Evolutionary conservation across 805 yeast genomes (phyloP).

Genomic region (Brettanomyces anomalus): DNA sequence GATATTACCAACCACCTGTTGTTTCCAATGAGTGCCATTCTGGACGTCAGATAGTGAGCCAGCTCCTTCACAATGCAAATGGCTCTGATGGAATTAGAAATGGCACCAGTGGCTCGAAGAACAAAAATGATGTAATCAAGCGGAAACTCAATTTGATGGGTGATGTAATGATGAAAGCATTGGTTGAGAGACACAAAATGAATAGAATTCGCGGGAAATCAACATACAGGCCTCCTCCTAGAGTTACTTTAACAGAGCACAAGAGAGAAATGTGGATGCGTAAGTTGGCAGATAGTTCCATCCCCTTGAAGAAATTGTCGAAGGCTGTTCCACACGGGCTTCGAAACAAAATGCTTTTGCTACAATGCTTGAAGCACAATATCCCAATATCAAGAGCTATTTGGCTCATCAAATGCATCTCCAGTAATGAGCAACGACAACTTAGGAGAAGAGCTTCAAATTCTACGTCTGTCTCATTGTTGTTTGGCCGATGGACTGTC

Average conservation of each 20-base stretch:
- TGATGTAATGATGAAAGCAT: constrained; percentile 40
- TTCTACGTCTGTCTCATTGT: constrained; percentile 15
- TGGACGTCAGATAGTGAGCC: constrained; percentile 49
- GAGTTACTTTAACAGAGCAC: constrained; percentile 85
- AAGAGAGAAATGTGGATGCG: constrained; percentile 79
- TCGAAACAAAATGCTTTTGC: constrained; percentile 61
- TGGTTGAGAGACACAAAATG: constrained; percentile 35
- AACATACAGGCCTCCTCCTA: constrained; percentile 71
- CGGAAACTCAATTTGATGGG: constrained; percentile 32
- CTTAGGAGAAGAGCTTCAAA: constrained; percentile 34
- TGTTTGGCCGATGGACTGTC: constrained; percentile 59
- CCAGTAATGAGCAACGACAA: constrained; percentile 65
- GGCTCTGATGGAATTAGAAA: neutral
- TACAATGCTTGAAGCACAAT: constrained; percentile 54
- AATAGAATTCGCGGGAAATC: constrained; percentile 40
- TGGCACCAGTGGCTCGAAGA: neutral
- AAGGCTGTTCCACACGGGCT: constrained; percentile 88
- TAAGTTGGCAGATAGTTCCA: constrained; percentile 60
- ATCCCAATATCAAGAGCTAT: constrained; percentile 78
- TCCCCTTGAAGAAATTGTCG: constrained; percentile 60
- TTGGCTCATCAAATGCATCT: constrained; percentile 86
- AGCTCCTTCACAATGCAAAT: constrained; percentile 15
- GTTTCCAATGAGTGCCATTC: constrained; percentile 63
- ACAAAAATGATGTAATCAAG: constrained; percentile 3
- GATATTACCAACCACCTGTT: constrained; percentile 54